Evolutionary conservation across 2,329 filamentous ascomycete genomes (phyloP).

Genomic region (Xylariaceae sp.): DNA sequence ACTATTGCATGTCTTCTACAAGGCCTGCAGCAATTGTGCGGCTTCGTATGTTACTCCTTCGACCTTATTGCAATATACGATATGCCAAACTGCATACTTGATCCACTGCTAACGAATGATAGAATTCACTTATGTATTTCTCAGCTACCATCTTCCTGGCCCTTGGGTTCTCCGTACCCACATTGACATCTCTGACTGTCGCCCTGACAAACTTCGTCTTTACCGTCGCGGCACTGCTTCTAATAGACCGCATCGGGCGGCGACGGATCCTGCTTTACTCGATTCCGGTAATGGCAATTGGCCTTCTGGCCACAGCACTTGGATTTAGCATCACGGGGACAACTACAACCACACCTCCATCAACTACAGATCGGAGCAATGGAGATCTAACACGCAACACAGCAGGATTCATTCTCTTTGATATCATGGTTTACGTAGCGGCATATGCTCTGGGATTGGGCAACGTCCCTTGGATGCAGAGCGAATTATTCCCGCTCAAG

Average conservation of each 20-base stretch:
- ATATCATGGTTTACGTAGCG: constrained; percentile 79
- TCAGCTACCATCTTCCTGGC: constrained; percentile 77
- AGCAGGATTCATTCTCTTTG: constrained; percentile 60
- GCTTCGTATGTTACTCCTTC: constrained; percentile 57
- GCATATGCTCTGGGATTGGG: constrained; percentile 84
- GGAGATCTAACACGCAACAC: constrained; percentile 31
- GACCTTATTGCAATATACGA: background rate
- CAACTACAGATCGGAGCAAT: constrained; percentile 16
- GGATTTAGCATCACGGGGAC: constrained; percentile 66
- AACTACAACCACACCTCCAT: constrained; percentile 25
- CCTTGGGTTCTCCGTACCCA: constrained; percentile 74
- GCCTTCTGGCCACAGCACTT: constrained; percentile 65
- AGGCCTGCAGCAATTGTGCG: constrained; percentile 82
- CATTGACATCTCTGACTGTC: constrained; percentile 73
- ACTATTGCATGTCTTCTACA: constrained; percentile 84
- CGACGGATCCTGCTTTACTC: constrained; percentile 77
- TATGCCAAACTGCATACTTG: background rate
- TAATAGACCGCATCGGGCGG: constrained; percentile 77
- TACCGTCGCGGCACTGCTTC: constrained; percentile 67
- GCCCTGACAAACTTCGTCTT: constrained; percentile 81
- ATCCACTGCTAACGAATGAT: constrained; percentile 15
- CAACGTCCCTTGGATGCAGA: constrained; percentile 95
- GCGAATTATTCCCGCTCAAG: constrained; percentile 78
- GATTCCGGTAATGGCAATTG: constrained; percentile 76
- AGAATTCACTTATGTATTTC: constrained; percentile 92